Evolutionary conservation across 2,329 filamentous ascomycete species (phyloP), one percentile per base, ranked within the genome.

Genomic region (Penicillium aurantiogriseum): DNA sequence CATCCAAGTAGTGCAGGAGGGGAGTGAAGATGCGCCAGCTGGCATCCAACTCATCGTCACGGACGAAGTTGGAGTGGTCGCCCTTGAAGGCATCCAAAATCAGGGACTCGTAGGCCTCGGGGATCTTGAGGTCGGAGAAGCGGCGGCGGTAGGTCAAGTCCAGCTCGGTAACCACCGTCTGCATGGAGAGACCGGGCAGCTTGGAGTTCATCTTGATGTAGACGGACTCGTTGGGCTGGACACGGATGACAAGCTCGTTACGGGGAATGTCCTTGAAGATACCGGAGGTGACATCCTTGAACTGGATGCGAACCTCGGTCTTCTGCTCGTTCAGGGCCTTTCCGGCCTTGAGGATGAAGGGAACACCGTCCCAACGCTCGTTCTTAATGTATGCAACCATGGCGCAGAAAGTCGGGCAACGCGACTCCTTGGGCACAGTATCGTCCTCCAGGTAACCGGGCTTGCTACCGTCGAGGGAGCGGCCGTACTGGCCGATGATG

Each of bases 201-300:
- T 99, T 99, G 31, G 93, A 97, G 88, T 99, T 99, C 94, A 99
- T 99, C 87, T 99, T 99, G 79, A 97, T 96, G 81, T 99, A 99
- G 67, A 99, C 92, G 74, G 91, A 96, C 84, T 99, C 94, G 81
- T 99, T 99, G 69, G 94, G 94, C 82, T 99, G 94, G 65, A 99
- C 96, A 67, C 94, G 92, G 82, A 99, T 97, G 71, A 99, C 94
- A 65, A 99, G 89, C 81, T 99, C 94, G 82, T 99, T 99, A 67
- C 95, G 89, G 59, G 94, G 95, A 73, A 99, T 99, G 76, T 99
- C 93, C 85, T 97, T 97, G 83, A 99, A 99, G 78, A 99, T 99
- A 67, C 95, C 94, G 48, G 92, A 97, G 23, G 94, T 97, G 64
- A 99, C 94, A 74, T 99, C 94, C 84, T 96, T 96, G 88, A 97